Evolutionary conservation across 2,329 filamentous ascomycete species (phyloP), one percentile per base, ranked within the genome.

Genomic region (Plenodomus tracheiphilus): DNA sequence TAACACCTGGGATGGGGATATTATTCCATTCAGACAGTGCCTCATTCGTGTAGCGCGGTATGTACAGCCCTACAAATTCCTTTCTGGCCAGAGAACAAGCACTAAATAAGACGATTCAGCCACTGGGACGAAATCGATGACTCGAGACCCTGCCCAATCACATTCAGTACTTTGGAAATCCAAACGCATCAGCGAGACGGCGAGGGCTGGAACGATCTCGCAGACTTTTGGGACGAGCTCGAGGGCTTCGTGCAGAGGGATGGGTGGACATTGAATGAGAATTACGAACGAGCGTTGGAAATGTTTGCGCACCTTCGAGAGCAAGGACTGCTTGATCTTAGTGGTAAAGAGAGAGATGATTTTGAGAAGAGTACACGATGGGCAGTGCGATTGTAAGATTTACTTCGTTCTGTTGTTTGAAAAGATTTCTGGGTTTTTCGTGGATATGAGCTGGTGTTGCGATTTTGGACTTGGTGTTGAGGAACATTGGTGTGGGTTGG

Each of bases 211-310:
- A 70, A 70, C 45, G 62, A 65, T 35, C 55, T 40, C 35, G 59
- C 54, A 9, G 66, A 75, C 41, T 74, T 75, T 42, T 75, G 69
- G 65, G 63, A 70, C 39, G 58, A 53, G 41, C 49, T 75, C 47
- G 56, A 68, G 30, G 58, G 59, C 9, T 58, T 74, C 53, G 65
- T 75, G 28, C 46, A 60, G 43, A 60, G 71, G 25, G 72, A 75
- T 62, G 70, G 73, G 28, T 75, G 70, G 66, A 72, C 70, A 15
- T 51, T 64, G 16, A 61, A 65, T 46, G 63, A 73, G 40, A 65
- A 62, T 25, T 75, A 73, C 42, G 58, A 70, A 15, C 56, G 69
- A 53, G 69, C 71, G 35, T 54, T 71, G 25, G 53, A 66, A 18
- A 59, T 74, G 41, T 75, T 74, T 46, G 56, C 53, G 35, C 61